Percentiles rank a stretch among this genome's conserved stretches.
Conservation (phyloP, 805 yeast genomes). For the Ogataea nakhonphanomensis region DNA sequence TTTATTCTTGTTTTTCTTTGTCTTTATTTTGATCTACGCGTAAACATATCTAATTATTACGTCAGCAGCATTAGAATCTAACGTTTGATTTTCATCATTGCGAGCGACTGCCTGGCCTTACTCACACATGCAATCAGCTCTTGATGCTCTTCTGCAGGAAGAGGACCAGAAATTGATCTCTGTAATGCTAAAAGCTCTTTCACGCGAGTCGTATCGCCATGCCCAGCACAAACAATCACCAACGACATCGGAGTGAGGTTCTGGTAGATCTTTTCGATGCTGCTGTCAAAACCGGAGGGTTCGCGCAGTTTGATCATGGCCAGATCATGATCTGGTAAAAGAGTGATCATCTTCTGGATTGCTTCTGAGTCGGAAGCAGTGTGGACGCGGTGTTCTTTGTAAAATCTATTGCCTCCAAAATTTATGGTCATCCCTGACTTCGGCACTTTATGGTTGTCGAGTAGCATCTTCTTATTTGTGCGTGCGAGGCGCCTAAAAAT, state of each 20-base stretch:
- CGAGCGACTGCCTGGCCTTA: constrained; percentile 58
- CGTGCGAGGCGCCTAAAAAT: constrained; percentile 38
- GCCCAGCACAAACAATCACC: constrained; percentile 58
- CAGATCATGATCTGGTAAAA: constrained; percentile 43
- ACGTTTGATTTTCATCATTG: constrained; percentile 37
- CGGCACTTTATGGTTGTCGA: constrained; percentile 25
- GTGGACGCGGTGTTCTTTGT: constrained; percentile 29
- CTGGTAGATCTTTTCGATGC: constrained; percentile 48
- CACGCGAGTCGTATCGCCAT: constrained; percentile 41
- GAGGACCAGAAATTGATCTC: background rate
- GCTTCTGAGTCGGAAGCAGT: constrained; percentile 61
- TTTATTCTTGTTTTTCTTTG: constrained; percentile 3
- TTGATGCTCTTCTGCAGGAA: constrained; percentile 4
- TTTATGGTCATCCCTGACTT: constrained; percentile 14
- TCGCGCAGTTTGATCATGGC: constrained; percentile 57
- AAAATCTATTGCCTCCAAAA: constrained; percentile 8
- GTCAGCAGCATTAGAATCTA: background rate
- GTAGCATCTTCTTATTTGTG: constrained; percentile 21
- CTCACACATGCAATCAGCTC: constrained; percentile 2
- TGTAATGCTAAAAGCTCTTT: background rate
- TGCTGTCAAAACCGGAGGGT: constrained; percentile 46
- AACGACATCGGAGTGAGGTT: constrained; percentile 56
- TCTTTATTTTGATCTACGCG: constrained; percentile 6
- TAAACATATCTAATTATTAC: background rate
- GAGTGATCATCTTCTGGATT: constrained; percentile 37